Percentiles rank a stretch among this genome's conserved stretches.
These are phyloP conservation scores for Zancudomyces culisetae DNA, from an alignment of 371 early-diverging fungal genomes.

Conservation along the genomic window DNA sequence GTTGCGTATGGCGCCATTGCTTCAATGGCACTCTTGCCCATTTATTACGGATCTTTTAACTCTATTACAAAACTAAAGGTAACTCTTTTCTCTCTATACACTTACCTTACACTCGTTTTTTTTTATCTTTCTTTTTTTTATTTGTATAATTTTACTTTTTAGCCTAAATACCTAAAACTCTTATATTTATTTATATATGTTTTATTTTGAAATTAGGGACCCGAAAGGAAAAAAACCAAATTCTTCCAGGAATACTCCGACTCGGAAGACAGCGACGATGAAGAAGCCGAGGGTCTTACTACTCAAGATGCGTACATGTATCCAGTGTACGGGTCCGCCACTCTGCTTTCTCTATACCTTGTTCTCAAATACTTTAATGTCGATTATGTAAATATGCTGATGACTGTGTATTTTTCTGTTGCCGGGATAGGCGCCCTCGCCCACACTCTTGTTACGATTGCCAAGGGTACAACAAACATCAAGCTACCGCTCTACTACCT, in stretches of 20 bases:
- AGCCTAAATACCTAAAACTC: slow-evolving; percentile 3
- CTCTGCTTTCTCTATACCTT: slow-evolving; percentile 67
- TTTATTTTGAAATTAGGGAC: no score
- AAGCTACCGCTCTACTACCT: slow-evolving; percentile 48
- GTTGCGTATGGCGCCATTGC: slow-evolving; percentile 75
- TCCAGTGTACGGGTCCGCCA: slow-evolving; percentile 73
- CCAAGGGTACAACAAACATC: slow-evolving; percentile 27
- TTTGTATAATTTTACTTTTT: not conserved
- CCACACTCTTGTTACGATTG: slow-evolving; percentile 34
- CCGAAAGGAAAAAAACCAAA: slow-evolving; percentile 14
- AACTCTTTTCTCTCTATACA: slow-evolving; percentile 6
- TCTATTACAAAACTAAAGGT: slow-evolving; percentile 54
- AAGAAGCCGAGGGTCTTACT: slow-evolving; percentile 52
- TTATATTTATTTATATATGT: slow-evolving; percentile 15
- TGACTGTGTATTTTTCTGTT: slow-evolving; percentile 74
- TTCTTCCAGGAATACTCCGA: slow-evolving; percentile 28
- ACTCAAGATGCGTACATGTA: slow-evolving; percentile 83
- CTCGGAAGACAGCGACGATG: slow-evolving; percentile 31
- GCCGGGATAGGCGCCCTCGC: slow-evolving; percentile 61
- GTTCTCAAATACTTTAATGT: slow-evolving; percentile 67
- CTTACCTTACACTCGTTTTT: not conserved
- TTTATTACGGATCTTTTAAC: slow-evolving; percentile 66
- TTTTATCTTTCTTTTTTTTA: not conserved
- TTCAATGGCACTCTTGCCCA: slow-evolving; percentile 71
- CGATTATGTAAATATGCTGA: slow-evolving; percentile 61